Evolutionary conservation across 805 yeast species (phyloP).

Genomic region (Ogataea dorogensis): DNA sequence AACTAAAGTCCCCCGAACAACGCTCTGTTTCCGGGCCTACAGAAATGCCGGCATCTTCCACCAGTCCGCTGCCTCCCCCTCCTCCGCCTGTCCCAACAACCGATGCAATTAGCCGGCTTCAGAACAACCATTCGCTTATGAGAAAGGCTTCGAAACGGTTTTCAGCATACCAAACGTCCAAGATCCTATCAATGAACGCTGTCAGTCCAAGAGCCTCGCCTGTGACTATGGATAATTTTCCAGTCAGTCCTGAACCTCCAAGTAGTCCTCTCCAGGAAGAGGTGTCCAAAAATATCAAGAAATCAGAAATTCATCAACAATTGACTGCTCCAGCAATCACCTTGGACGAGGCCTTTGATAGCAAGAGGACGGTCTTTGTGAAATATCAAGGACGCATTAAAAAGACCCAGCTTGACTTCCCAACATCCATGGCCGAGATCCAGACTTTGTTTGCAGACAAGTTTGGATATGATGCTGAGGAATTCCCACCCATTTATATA

Average conservation of each 20-base stretch:
- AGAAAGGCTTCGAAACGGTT: conserved; percentile 92
- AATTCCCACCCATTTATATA: conserved; percentile 78
- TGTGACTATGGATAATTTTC: conserved; percentile 9
- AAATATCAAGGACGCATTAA: conserved; percentile 53
- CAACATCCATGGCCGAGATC: conserved; percentile 51
- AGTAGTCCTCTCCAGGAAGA: conserved; percentile 28
- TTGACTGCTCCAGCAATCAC: conserved; percentile 15
- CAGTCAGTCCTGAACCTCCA: conserved; percentile 15
- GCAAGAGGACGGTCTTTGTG: conserved; percentile 39
- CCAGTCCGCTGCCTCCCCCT: conserved; percentile 3
- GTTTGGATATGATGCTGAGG: conserved; percentile 73
- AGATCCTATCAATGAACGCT: conserved; percentile 30
- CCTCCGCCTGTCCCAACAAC: conserved; percentile 7
- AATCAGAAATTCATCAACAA: conserved; percentile 27
- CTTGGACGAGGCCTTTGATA: conserved; percentile 5
- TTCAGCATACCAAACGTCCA: conserved; percentile 74
- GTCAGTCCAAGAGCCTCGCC: conserved; percentile 18
- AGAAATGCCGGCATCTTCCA: conserved; percentile 7
- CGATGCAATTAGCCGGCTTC: conserved; percentile 75
- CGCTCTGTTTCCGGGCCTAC: conserved; percentile 32
- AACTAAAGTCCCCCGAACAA: conserved; percentile 14
- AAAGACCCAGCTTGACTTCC: conserved; percentile 45
- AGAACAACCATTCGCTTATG: conserved; percentile 78
- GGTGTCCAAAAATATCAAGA: conserved; percentile 24
- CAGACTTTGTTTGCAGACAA: conserved; percentile 80